Conservation (phyloP, 768 basidiomycete genomes). For the Crassisporium funariophilum region DNA sequence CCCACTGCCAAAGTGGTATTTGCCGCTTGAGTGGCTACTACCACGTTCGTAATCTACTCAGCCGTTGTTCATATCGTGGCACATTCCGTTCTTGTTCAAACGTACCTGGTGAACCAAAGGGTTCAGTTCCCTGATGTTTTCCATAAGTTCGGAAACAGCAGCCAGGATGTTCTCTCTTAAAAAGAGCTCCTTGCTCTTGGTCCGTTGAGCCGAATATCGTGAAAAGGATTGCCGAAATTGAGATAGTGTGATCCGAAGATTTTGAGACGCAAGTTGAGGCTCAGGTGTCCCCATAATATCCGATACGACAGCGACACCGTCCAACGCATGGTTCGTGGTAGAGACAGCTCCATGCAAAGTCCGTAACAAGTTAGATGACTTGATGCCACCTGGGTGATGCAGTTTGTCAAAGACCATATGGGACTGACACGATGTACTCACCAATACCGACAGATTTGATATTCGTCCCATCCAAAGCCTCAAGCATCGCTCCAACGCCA, state of each 20-base stretch:
- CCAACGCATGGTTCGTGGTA: conserved; percentile 54
- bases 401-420: not conserved
- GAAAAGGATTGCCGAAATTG: conserved; percentile 38
- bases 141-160: conserved; percentile 51
- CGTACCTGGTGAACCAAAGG: conserved; percentile 84
- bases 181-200: not conserved
- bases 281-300: conserved; percentile 73
- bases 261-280: conserved; percentile 53
- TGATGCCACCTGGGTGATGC: conserved; percentile 74
- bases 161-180: conserved; percentile 37
- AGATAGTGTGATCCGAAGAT: conserved; percentile 43
- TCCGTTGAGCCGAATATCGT: conserved; percentile 8
- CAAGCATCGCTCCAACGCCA: conserved; percentile 68
- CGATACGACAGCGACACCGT: conserved; percentile 88
- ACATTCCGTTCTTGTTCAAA: too few species aligned
- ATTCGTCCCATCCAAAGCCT: conserved; percentile 59
- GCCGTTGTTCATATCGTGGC: too few species aligned
- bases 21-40: conserved; percentile 87
- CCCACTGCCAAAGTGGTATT: conserved; percentile 88
- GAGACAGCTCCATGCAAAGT: conserved; percentile 75
- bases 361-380: conserved; percentile 72
- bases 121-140: conserved; percentile 47
- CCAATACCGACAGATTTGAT: conserved; percentile 87
- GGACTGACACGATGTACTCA: conserved; percentile 32
- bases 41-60: conserved; percentile 82